phyloP scores from a whole-genome alignment of 331 rosid species.

The Ulmus americana region DNA sequence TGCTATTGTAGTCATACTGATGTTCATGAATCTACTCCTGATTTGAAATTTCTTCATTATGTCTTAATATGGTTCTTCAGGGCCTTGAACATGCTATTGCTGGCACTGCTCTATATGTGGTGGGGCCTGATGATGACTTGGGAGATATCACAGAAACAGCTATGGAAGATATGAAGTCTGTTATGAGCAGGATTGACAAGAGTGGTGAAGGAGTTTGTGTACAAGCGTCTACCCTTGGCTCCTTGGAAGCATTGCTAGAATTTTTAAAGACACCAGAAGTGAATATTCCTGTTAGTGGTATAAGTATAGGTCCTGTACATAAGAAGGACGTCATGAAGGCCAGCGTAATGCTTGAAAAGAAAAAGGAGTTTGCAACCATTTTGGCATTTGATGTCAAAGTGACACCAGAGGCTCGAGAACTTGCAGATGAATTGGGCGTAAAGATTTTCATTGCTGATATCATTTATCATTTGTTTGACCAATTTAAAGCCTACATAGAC shows the following conservation, averaged over 20 bases:
- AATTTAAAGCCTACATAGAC: conserved; percentile 86
- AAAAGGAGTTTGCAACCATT: conserved; percentile 67
- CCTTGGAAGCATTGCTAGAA: conserved; percentile 93
- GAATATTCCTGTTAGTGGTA: conserved; percentile 89
- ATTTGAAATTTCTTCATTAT: too few species aligned
- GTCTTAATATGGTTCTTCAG: conserved; percentile 24
- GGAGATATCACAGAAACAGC: conserved; percentile 64
- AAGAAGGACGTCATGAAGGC: conserved; percentile 98
- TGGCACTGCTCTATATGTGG: conserved; percentile 79
- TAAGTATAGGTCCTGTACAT: conserved; percentile 91
- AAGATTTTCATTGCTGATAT: conserved; percentile 85
- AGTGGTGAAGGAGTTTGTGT: conserved; percentile 97
- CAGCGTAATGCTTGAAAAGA: conserved; percentile 94
- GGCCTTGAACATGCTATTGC: conserved; percentile 99
- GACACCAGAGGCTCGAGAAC: conserved; percentile 84
- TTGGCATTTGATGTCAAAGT: conserved; percentile 96
- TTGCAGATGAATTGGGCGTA: conserved; percentile 75
- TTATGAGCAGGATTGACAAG: conserved; percentile 84
- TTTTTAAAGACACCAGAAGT: conserved; percentile 86
- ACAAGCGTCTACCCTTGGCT: conserved; percentile 95
- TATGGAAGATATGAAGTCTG: conserved; percentile 81
- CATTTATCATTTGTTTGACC: conserved; percentile 88
- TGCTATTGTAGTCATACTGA: neutral
- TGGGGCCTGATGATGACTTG: conserved; percentile 75
- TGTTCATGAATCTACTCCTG: too few species aligned